Evolutionary conservation across 2,329 filamentous ascomycete species (phyloP), one percentile per base, ranked within the genome.

Genomic region (Fusarium sp.): DNA sequence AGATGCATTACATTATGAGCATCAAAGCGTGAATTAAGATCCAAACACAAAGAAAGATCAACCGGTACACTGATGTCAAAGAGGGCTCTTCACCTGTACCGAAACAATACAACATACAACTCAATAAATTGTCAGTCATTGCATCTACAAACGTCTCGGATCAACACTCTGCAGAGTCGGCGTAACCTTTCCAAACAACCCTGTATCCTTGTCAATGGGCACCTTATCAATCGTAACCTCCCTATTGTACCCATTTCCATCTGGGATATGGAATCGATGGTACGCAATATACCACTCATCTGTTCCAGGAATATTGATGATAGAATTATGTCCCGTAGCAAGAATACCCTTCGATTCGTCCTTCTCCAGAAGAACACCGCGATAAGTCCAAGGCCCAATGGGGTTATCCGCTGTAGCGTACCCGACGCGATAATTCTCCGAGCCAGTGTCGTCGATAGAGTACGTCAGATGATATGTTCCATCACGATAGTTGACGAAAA

Each of bases 271-370:
- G 62, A 87, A 86, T 5, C 85, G 81, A 68, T 87, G 85, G 54
- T 87, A 87, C 0, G 81, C 85, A 36, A 87, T 86, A 64, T 85
- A 86, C 85, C 85, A 87, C 30, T 86, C 80, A 67, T 87, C 85
- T 2, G 84, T 85, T 0, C 81, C 82, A 0, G 84, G 85, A 5
- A 86, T 80, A 44, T 85, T 85, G 24, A 86, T 70, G 7, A 86
- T 81, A 1, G 84, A 85, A 72, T 83, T 82, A 65, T 86, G 83
- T 0, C 85, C 85, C 0, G 85, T 86, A 0, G 78, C 85, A 11
- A 86, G 75, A n/a, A 87, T 85, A 0, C 83, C 84, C 57, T 81
- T 75, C 1, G 78, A 76, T 2, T 70, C 61, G 44, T 86, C 80
- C 77, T 86, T 85, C 60, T 84, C 70, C 33, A 87, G 66, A 13